Evolutionary conservation across 2,329 filamentous ascomycete species (phyloP).

Genomic region (Thermomyces lanuginosus): DNA sequence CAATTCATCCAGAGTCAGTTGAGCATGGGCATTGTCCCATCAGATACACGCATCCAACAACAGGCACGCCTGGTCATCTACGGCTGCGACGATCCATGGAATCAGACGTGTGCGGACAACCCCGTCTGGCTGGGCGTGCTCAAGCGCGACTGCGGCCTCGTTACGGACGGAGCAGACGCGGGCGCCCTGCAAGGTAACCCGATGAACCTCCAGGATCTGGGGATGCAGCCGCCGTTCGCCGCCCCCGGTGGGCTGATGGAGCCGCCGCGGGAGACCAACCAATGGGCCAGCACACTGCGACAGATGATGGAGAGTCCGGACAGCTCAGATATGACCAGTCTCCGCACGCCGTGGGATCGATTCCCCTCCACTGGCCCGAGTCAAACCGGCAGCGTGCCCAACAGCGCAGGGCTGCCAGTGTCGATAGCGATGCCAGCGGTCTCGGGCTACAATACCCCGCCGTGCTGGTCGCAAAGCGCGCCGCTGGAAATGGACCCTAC

Average conservation of each 20-base stretch:
- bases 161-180: constrained; percentile 17
- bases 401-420: no score
- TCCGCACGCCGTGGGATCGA: no score
- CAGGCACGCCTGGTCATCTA: constrained; percentile 21
- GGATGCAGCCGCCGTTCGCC: constrained; percentile 29
- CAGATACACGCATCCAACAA: constrained; percentile 21
- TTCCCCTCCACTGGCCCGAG: no score
- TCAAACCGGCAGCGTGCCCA: no score
- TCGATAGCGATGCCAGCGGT: no score
- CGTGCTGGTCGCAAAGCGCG: no score
- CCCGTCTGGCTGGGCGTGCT: constrained; percentile 29
- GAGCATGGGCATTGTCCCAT: constrained; percentile 19
- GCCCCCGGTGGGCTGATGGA: constrained; percentile 19
- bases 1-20: constrained; percentile 22
- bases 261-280: constrained; percentile 20
- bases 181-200: no score
- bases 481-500: no score
- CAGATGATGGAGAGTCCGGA: no score
- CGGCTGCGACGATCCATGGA: constrained; percentile 20
- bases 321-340: no score
- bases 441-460: no score
- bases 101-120: constrained; percentile 32
- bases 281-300: no score
- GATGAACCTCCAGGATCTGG: constrained; percentile 23
- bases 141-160: constrained; percentile 28